Conservation (phyloP, 352 stramenopile genomes). For the Globisporangium cystogenes region DNA sequence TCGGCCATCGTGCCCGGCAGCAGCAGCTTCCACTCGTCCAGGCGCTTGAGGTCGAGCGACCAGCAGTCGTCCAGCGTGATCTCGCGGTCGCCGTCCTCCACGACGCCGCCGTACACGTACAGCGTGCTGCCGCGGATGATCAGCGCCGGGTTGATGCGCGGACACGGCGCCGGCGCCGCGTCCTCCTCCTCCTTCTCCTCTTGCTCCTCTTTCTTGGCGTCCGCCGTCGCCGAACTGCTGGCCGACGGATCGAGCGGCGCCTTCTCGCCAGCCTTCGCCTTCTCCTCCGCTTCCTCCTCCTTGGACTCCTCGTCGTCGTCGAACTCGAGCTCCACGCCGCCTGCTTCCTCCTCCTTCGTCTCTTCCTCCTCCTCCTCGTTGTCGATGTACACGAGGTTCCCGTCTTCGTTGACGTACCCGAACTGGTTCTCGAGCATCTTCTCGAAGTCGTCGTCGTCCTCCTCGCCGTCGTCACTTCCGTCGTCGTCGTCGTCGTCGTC, state of each 20-base stretch:
- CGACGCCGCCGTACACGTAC: constrained; percentile 92
- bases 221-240: background rate
- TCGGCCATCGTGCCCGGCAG: constrained; percentile 91
- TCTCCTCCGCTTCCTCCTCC: constrained; percentile 20
- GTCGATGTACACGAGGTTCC: constrained; percentile 95
- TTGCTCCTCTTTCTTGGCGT: constrained; percentile 7
- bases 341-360: constrained; percentile 10
- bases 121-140: constrained; percentile 88
- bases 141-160: constrained; percentile 83
- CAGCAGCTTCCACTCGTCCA: constrained; percentile 92
- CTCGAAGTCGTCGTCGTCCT: constrained; percentile 78
- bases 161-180: constrained; percentile 43
- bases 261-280: constrained; percentile 5
- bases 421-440: constrained; percentile 91
- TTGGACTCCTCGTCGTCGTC: constrained; percentile 30
- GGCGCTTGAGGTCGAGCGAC: constrained; percentile 91
- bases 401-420: constrained; percentile 92
- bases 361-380: constrained; percentile 71
- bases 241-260: background rate
- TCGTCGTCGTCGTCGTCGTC: constrained; percentile 45
- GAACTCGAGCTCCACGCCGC: background rate
- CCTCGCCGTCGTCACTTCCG: constrained; percentile 38
- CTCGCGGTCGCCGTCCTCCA: constrained; percentile 92
- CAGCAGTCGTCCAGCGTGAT: constrained; percentile 96
- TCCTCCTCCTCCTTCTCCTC: constrained; percentile 21